Evolutionary conservation across 208 protist species (phyloP).

Genomic region (Naegleria fowleri): DNA sequence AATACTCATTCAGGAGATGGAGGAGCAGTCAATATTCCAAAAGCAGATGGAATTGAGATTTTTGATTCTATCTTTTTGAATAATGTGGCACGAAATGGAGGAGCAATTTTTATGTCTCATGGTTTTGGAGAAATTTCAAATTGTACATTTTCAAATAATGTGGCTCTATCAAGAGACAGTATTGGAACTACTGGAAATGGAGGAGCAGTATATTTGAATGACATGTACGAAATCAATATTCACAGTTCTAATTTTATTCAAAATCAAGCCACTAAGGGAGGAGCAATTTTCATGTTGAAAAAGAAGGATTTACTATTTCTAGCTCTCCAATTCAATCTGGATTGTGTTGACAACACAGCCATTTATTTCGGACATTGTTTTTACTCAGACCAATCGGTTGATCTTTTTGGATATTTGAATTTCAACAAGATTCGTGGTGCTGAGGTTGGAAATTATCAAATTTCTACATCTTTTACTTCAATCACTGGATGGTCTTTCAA

Average conservation of each 20-base stretch:
- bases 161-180: background rate
- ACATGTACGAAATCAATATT: background rate
- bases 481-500: no score
- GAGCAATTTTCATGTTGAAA: background rate
- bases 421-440: no score
- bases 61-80: background rate
- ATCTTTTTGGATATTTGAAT: no score
- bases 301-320: background rate
- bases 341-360: background rate
- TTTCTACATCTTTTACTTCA: no score
- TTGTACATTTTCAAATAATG: background rate
- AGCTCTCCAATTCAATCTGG: no score
- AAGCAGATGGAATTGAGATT: background rate
- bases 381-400: background rate
- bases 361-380: background rate
- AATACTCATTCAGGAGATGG: no score
- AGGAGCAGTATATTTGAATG: background rate
- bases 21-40: no score
- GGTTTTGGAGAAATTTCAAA: background rate
- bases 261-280: background rate
- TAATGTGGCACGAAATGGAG: background rate
- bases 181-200: background rate
- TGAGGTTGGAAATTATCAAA: no score
- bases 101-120: background rate
- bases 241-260: background rate